These are phyloP conservation scores for Ananas comosus DNA, from an alignment of 176 grass and related monocot species.

Conservation along the genomic window DNA sequence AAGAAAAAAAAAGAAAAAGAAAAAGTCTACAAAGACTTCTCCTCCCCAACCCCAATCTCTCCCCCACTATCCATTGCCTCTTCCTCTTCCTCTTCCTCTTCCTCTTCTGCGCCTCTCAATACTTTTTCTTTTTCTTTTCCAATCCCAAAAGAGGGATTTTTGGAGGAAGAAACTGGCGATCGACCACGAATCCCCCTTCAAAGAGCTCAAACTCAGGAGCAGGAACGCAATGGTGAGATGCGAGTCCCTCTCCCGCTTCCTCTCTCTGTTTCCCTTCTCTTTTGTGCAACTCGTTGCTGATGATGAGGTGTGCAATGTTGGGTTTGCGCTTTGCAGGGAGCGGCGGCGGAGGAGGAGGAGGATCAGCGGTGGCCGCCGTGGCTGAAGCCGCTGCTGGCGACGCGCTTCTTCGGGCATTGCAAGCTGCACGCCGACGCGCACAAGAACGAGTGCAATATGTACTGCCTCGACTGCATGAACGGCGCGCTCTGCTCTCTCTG, in stretches of 20 bases:
- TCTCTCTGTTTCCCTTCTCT: background rate
- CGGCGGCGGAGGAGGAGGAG: constrained; percentile 26
- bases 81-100: background rate
- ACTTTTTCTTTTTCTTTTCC: background rate
- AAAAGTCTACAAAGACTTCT: constrained; percentile 29
- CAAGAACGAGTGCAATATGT: constrained; percentile 98
- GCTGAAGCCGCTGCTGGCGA: constrained; percentile 74
- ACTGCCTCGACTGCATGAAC: constrained; percentile 79
- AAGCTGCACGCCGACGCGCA: constrained; percentile 49
- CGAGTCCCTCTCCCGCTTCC: background rate
- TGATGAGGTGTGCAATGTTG: background rate
- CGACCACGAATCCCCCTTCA: constrained; percentile 40
- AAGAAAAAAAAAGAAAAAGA: too few species aligned
- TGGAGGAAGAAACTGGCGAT: constrained; percentile 34
- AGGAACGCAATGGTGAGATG: constrained; percentile 32
- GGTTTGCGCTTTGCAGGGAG: constrained; percentile 5
- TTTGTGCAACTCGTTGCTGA: background rate
- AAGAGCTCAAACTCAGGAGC: constrained; percentile 32
- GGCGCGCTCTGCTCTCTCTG: constrained; percentile 85
- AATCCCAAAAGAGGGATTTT: background rate
- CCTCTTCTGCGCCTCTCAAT: background rate
- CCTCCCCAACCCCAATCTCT: background rate
- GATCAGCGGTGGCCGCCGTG: constrained; percentile 74
- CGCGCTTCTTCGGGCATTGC: constrained; percentile 96
- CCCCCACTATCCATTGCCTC: background rate